These are phyloP conservation scores for Angomonas desouzai DNA, from an alignment of 208 protist genomes.

Conservation along the genomic window DNA sequence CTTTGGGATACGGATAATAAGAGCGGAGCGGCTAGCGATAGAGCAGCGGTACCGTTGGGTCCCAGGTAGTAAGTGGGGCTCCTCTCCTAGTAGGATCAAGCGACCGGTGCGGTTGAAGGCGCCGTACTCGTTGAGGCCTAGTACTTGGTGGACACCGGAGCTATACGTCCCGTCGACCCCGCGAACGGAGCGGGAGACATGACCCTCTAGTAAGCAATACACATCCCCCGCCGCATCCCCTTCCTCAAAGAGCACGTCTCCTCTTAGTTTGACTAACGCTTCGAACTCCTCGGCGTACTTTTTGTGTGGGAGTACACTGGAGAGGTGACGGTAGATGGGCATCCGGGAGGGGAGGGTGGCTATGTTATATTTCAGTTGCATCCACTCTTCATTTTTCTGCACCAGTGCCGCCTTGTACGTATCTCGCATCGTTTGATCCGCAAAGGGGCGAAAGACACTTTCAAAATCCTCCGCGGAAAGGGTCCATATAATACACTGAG, in stretches of 20 bases:
- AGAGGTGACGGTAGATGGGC: slow-evolving; percentile 74
- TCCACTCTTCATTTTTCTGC: slow-evolving; percentile 36
- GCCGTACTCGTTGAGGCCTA: slow-evolving; percentile 53
- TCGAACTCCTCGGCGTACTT: slow-evolving; percentile 64
- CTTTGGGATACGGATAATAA: slow-evolving; percentile 63
- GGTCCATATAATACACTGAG: slow-evolving; percentile 77
- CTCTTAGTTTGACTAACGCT: slow-evolving; percentile 57
- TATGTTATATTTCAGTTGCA: slow-evolving; percentile 40
- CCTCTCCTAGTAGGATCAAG: slow-evolving; percentile 81
- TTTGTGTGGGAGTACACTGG: slow-evolving; percentile 15
- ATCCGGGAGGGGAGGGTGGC: slow-evolving; percentile 44
- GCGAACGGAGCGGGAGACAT: slow-evolving; percentile 41
- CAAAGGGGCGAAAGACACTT: slow-evolving; percentile 42
- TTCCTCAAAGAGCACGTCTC: slow-evolving; percentile 73
- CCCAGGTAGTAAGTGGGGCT: slow-evolving; percentile 74
- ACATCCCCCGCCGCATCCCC: slow-evolving; percentile 61
- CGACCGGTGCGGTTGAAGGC: slow-evolving; percentile 49
- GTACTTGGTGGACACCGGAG: slow-evolving; percentile 38
- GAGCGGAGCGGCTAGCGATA: slow-evolving; percentile 61
- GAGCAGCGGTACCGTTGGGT: slow-evolving; percentile 69
- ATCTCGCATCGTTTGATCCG: slow-evolving; percentile 50
- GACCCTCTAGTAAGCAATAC: slow-evolving; percentile 80
- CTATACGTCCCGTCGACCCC: slow-evolving; percentile 39
- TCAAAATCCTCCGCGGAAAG: slow-evolving; percentile 64
- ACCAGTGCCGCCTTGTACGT: slow-evolving; percentile 45